Evolutionary conservation across 495 filamentous ascomycete species (phyloP), one percentile per base, ranked within the genome.

Genomic region (Aspergillus panamensis): DNA sequence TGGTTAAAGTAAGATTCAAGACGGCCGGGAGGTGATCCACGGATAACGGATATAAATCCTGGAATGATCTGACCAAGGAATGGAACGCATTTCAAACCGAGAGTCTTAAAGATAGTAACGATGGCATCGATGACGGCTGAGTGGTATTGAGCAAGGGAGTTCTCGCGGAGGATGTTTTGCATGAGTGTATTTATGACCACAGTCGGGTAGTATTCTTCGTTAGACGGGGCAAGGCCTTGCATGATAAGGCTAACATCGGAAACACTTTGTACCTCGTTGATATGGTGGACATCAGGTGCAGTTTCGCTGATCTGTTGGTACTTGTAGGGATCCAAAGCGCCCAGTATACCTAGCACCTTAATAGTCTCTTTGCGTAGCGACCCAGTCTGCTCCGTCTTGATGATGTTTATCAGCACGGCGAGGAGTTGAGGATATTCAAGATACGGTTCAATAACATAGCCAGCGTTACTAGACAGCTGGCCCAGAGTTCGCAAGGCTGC

Each of bases 231-330:
- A n/a, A 96, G 81, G 10, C 94, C 92, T 59, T 87, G 88, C 92
- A 99, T 97, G 75, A 99, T 96, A 19, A 99, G 79, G 13, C 91
- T 92, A 48, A 99, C 95, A 75, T 99, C 94, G 13, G 92, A 95
- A 53, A 94, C 82, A 29, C 77, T 77, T 57, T 89, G 82, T 25
- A 80, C 76, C 53, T 84, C 77, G 44, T 79, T 77, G 60, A 79
- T 77, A 58, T 79, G 72, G 35, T 78, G 78, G 67, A 79, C 67
- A 64, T 77, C 78, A 10, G 77, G 74, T 35, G 77, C 76, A 32
- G 66, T 69, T 55, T 77, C 75, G 50, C 74, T 79, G 58, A 79
- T 78, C 61, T 78, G 76, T 59, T 97, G 93, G 69, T 97, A 90
- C 65, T 91, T 95, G 73, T 99, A 97, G 1, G 94, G 94, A 66